A percentile compares a stretch with the other conserved stretches of the same genome.
These are phyloP conservation scores for Cladosporium phlei DNA, from an alignment of 2,329 filamentous ascomycete species.

Conservation along the genomic window DNA sequence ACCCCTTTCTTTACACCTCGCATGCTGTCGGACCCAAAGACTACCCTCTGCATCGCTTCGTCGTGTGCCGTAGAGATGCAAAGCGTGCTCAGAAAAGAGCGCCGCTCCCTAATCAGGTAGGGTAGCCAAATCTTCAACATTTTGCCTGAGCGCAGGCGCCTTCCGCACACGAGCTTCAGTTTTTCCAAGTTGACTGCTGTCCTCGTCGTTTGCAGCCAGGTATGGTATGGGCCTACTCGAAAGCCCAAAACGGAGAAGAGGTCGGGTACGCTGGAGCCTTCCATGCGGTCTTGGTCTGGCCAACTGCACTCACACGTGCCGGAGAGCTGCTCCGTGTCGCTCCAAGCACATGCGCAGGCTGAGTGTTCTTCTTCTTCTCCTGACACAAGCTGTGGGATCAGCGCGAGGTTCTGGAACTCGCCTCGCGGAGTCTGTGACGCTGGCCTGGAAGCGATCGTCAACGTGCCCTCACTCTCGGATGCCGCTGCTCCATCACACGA, in stretches of 20 bases:
- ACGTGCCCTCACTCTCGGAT: neutral
- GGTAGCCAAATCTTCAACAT: slow-evolving; percentile 28
- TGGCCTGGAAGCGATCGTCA: neutral
- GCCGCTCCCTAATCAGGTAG: slow-evolving; percentile 20
- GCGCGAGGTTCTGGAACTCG: neutral
- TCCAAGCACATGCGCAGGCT: neutral
- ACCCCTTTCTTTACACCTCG: slow-evolving; percentile 12
- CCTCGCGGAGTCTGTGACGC: neutral
- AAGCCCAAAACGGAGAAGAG: slow-evolving; percentile 14
- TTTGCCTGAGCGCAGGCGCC: slow-evolving; percentile 10
- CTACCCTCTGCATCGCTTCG: slow-evolving; percentile 28
- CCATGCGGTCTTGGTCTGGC: neutral
- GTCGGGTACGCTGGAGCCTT: slow-evolving; percentile 16
- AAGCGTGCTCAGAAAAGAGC: slow-evolving; percentile 30
- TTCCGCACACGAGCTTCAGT: slow-evolving; percentile 21
- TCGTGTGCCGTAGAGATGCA: slow-evolving; percentile 31
- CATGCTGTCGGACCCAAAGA: slow-evolving; percentile 17
- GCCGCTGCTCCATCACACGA: neutral
- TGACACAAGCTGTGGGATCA: neutral
- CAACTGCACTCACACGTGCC: neutral
- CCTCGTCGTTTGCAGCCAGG: slow-evolving; percentile 20
- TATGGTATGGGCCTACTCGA: slow-evolving; percentile 24
- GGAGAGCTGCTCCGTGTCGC: neutral
- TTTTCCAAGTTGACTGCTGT: slow-evolving; percentile 22
- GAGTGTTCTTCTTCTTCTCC: neutral